A percentile compares a stretch with the other conserved stretches of the same genome.
Evolutionary conservation across 2,329 filamentous ascomycete genomes (phyloP).

Genomic region (Gnomoniopsis sp.): DNA sequence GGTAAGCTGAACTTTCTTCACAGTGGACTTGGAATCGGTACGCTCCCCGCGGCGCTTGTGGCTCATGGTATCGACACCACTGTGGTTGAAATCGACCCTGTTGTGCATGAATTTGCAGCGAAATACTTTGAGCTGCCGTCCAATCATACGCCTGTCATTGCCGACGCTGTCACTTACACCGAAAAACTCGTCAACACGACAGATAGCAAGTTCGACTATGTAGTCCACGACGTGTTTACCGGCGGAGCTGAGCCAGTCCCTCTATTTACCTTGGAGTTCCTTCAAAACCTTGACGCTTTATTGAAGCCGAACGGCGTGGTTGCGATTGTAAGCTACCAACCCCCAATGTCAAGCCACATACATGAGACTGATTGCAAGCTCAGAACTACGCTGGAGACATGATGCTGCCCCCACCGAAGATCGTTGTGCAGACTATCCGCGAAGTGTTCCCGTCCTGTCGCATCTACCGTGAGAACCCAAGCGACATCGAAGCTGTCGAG

Average conservation of each 20-base stretch:
- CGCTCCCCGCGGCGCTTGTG: constrained; percentile 81
- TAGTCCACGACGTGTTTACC: constrained; percentile 97
- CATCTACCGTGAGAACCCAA: constrained; percentile 76
- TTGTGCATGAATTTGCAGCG: constrained; percentile 77
- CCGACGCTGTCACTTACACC: constrained; percentile 75
- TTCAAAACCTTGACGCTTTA: constrained; percentile 66
- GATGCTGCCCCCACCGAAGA: constrained; percentile 67
- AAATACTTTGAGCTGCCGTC: constrained; percentile 77
- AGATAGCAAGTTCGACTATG: constrained; percentile 71
- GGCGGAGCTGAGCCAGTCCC: constrained; percentile 87
- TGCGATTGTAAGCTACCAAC: constrained; percentile 65
- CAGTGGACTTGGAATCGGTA: constrained; percentile 88
- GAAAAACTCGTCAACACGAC: constrained; percentile 39
- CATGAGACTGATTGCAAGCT: constrained; percentile 6
- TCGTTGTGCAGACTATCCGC: constrained; percentile 79
- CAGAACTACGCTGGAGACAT: constrained; percentile 96
- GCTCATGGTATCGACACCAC: constrained; percentile 88
- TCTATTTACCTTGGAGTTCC: constrained; percentile 84
- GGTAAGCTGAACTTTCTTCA: constrained; percentile 21
- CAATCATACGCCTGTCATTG: constrained; percentile 76
- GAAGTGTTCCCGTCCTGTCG: constrained; percentile 85
- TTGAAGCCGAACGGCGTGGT: constrained; percentile 77
- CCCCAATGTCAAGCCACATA: too few species aligned
- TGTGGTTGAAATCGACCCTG: constrained; percentile 90
- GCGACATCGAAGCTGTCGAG: constrained; percentile 44